Evolutionary conservation across 2,329 filamentous ascomycete genomes (phyloP), one percentile per base, ranked within the genome.

Genomic region (Gaeumannomyces tritici): DNA sequence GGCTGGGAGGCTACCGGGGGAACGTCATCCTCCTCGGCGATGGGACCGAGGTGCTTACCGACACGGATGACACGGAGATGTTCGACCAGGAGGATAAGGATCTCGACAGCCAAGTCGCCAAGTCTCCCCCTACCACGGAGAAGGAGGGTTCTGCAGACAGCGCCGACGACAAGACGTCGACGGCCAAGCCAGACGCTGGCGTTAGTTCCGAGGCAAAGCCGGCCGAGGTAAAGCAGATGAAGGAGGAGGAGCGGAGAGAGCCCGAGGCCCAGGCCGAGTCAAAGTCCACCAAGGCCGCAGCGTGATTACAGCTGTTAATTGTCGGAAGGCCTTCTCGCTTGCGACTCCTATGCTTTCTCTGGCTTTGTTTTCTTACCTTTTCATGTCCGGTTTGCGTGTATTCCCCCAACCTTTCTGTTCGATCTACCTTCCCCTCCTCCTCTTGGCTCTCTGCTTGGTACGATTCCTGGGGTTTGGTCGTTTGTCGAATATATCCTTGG

Each of bases 1-100:
- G 85, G 66, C 78, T 84, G 69, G 80, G 87, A 75, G 89, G 88
- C 73, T 89, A 89, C 74, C 85, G 86, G 74, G 91, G 92, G 69
- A 88, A 93, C 70, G 92, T 97, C 75, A 98, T 98, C 75, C 88
- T 96, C 73, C 85, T 99, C 69, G 93, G 93, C 68, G 93, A 98
- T 79, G 95, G 93, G 70, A 96, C 91, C 71, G 93, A 97, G 80
- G 86, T 96, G 73, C 81, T 93, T 71, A 91, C 91, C 69, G 91
- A 95, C 76, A 89, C 89, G 73, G 88, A 92, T 75, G 92, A 97
- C 72, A 87, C 89, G 67, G 92, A 96, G 70, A 93, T 96, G 88
- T 96, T 97, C 77, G 91, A 97, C 75, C 89, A 91, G 73, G 91
- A 96, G 72, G 90, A 96, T 72, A 90, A 91, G 74, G 92, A 96